phyloP scores from a whole-genome alignment of 306 rosid species.

The Fragaria vesca region DNA sequence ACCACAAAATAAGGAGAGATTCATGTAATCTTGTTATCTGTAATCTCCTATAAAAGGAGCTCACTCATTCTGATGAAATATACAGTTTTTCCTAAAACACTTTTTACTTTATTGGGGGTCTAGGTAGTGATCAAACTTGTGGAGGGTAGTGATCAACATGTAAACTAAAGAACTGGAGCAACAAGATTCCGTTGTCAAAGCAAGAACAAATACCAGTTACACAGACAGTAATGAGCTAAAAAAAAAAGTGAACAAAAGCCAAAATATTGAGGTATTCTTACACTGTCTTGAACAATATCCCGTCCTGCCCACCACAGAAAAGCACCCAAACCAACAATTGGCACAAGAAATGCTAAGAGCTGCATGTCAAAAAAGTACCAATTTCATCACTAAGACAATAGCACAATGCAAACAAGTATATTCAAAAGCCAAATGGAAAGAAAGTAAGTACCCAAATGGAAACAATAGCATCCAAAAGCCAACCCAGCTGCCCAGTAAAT shows the following conservation, averaged over 20 bases:
- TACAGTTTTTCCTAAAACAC: too few species aligned
- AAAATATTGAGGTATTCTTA: conserved; percentile 40
- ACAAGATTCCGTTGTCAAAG: not conserved
- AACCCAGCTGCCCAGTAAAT: conserved; percentile 93
- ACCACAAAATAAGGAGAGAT: too few species aligned
- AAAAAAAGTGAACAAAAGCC: not conserved
- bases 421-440: conserved; percentile 1
- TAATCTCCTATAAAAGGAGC: too few species aligned
- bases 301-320: conserved; percentile 98
- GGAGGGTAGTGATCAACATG: not conserved
- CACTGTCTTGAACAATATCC: conserved; percentile 87
- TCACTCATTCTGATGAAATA: too few species aligned
- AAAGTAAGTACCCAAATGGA: conserved; percentile 80
- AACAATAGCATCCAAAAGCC: conserved; percentile 94
- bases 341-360: conserved; percentile 78
- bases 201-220: not conserved
- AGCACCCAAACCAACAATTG: conserved; percentile 84
- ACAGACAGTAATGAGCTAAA: not conserved
- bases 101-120: not conserved
- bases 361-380: conserved; percentile 35
- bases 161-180: not conserved
- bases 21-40: too few species aligned
- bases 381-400: conserved; percentile 3
- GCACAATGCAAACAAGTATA: not conserved
- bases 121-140: not conserved